These are phyloP conservation scores for Acephala macrosclerotiorum DNA, from an alignment of 2,329 filamentous ascomycete species.

Conservation along the genomic window DNA sequence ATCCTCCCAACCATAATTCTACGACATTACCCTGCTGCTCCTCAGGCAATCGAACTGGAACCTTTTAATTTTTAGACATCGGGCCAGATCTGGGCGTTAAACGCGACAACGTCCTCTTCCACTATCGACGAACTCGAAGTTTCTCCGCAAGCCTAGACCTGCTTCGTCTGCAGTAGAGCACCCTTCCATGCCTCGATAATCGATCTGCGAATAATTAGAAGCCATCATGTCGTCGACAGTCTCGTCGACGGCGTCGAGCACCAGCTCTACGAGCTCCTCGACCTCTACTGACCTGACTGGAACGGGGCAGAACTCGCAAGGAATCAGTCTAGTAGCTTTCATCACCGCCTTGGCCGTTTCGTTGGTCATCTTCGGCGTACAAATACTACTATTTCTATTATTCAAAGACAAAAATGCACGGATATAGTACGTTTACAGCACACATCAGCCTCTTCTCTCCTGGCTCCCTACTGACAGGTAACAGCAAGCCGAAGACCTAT, in stretches of 20 bases:
- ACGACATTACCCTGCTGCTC: background rate
- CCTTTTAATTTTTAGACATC: background rate
- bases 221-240: conserved; percentile 10
- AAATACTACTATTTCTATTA: conserved; percentile 75
- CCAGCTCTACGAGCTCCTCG: conserved; percentile 16
- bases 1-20: background rate
- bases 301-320: conserved; percentile 35
- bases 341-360: conserved; percentile 43
- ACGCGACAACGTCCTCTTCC: background rate
- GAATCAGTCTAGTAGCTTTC: conserved; percentile 43
- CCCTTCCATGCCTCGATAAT: conserved; percentile 12
- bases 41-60: background rate
- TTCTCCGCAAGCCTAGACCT: background rate
- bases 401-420: conserved; percentile 80
- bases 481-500: conserved; percentile 82
- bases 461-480: conserved; percentile 26
- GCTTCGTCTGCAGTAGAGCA: background rate
- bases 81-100: background rate
- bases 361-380: conserved; percentile 46
- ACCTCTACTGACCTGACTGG: conserved; percentile 21
- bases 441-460: background rate
- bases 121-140: background rate
- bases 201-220: background rate
- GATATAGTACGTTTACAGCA: conserved; percentile 72
- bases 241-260: conserved; percentile 16